Conservation (phyloP, 805 yeast species). For the Geotrichum ghanense region DNA sequence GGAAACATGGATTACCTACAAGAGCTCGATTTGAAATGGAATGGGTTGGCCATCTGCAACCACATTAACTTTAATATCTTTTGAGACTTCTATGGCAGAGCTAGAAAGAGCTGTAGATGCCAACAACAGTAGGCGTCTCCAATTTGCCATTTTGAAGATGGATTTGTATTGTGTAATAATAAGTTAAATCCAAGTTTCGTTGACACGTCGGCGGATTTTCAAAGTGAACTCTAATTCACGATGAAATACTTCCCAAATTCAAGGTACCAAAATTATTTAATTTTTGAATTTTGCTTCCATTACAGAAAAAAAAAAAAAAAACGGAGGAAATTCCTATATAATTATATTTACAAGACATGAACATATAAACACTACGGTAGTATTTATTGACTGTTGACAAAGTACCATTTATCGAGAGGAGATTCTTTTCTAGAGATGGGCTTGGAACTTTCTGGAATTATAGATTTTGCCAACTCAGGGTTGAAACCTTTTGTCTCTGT, state of each 20-base stretch:
- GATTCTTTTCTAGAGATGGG: constrained; percentile 93
- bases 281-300: too few species aligned
- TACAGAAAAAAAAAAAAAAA: background rate
- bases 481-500: background rate
- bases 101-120: background rate
- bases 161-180: too few species aligned
- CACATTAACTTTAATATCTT: background rate
- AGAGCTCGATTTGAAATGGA: background rate
- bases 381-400: constrained; percentile 47
- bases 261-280: too few species aligned
- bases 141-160: too few species aligned
- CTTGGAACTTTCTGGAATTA: constrained; percentile 62
- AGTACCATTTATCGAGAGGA: constrained; percentile 97
- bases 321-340: background rate
- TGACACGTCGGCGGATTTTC: background rate
- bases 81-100: background rate
- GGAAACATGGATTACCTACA: background rate
- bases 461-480: constrained; percentile 25
- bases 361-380: too few species aligned
- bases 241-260: too few species aligned
- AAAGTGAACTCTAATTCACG: too few species aligned
- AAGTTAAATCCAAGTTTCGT: background rate
- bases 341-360: too few species aligned
- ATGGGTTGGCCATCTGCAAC: background rate
- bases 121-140: background rate